Evolutionary conservation across 768 basidiomycete species (phyloP).

Genomic region (Austroboletus eburneus): DNA sequence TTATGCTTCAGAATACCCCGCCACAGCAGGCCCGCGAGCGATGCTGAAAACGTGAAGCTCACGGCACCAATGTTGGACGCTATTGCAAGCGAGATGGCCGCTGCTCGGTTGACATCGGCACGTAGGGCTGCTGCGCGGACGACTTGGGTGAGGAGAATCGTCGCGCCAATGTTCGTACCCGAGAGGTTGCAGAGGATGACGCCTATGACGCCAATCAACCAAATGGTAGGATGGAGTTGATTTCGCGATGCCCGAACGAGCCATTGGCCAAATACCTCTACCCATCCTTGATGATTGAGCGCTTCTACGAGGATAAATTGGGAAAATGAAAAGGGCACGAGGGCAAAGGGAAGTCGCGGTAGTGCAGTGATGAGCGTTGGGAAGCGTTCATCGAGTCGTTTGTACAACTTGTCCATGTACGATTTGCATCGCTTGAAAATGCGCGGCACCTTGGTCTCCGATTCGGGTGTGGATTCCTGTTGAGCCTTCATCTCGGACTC

Average conservation of each 20-base stretch:
- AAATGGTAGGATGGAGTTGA: constrained; percentile 49
- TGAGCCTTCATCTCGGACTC: background rate
- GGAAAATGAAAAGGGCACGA: constrained; percentile 89
- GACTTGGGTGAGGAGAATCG: constrained; percentile 82
- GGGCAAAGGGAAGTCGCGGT: constrained; percentile 69
- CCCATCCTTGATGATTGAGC: constrained; percentile 82
- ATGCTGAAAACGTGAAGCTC: constrained; percentile 83
- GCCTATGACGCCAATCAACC: constrained; percentile 66
- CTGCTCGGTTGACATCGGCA: constrained; percentile 42
- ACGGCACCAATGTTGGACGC: constrained; percentile 91
- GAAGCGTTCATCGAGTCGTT: constrained; percentile 40
- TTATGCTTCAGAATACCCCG: constrained; percentile 68
- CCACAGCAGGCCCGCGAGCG: constrained; percentile 89
- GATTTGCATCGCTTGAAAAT: background rate
- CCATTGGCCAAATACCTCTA: constrained; percentile 75
- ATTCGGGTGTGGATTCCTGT: too few species aligned
- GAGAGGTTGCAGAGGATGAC: constrained; percentile 77
- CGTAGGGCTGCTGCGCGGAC: constrained; percentile 47
- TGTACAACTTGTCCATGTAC: background rate
- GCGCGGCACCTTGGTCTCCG: background rate
- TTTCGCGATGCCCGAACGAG: constrained; percentile 41
- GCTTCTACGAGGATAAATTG: constrained; percentile 94
- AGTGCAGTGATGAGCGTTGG: constrained; percentile 68
- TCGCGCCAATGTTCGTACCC: constrained; percentile 90
- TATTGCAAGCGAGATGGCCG: constrained; percentile 73